Conservation (phyloP, 108 stramenopile genomes). For the Nitzschia sp. region DNA sequence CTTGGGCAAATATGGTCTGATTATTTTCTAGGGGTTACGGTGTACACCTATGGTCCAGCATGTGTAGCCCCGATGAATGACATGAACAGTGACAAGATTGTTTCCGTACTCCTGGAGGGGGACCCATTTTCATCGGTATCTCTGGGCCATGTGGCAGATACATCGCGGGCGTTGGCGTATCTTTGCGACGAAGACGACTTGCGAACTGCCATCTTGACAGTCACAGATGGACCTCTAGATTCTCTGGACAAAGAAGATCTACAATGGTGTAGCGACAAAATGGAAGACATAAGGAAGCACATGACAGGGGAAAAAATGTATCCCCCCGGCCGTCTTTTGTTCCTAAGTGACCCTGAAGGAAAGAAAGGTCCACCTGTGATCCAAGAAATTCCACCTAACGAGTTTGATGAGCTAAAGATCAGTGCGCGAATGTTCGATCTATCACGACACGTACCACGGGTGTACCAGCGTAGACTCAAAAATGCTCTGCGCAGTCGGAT, state of each 20-base stretch:
- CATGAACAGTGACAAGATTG: constrained; percentile 26
- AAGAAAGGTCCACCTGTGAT: constrained; percentile 3
- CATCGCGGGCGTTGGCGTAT: constrained; percentile 43
- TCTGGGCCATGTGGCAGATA: constrained; percentile 71
- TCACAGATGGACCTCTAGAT: constrained; percentile 27
- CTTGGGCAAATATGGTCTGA: constrained; percentile 61
- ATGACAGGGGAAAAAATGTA: constrained; percentile 58
- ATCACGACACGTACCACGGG: constrained; percentile 55
- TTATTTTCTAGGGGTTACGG: constrained; percentile 26
- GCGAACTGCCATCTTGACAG: constrained; percentile 44
- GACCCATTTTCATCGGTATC: constrained; percentile 73
- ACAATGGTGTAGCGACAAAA: constrained; percentile 44
- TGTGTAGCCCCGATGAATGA: constrained; percentile 27
- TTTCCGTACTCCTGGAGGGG: constrained; percentile 65
- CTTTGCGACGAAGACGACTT: constrained; percentile 62
- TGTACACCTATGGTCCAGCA: constrained; percentile 24
- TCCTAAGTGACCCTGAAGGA: constrained; percentile 1
- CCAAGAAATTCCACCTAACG: constrained; percentile 23
- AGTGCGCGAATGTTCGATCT: constrained; percentile 72
- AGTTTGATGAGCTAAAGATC: constrained; percentile 45
- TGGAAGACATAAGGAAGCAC: constrained; percentile 40
- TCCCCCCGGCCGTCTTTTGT: constrained; percentile 60
- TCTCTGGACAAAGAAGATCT: constrained; percentile 35
- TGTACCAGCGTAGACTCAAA: constrained; percentile 52
- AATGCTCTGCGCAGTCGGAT: not conserved